Conservation (phyloP, 768 basidiomycete genomes). For the Botryobasidium botryosum region DNA sequence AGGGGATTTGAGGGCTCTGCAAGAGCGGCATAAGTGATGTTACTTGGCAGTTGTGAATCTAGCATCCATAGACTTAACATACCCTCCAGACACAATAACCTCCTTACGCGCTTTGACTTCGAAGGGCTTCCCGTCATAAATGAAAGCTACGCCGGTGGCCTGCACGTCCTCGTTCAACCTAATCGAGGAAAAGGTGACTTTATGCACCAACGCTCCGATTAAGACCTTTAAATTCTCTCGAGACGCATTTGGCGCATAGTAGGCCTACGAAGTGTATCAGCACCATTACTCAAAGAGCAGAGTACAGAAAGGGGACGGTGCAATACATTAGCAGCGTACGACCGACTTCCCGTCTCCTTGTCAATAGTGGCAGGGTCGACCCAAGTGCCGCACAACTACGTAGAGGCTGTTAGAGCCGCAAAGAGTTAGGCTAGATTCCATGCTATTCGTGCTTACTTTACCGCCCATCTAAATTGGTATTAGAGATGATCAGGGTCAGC, state of each 20-base stretch:
- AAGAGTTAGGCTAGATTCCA: slow-evolving; percentile 7
- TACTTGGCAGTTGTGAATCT: slow-evolving; percentile 17
- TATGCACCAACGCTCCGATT: not conserved
- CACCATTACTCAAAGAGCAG: not conserved
- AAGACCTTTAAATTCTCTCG: slow-evolving; percentile 7
- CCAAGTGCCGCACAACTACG: no score
- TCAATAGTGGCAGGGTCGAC: slow-evolving; percentile 8
- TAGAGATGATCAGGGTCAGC: no score
- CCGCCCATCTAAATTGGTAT: no score
- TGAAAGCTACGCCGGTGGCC: slow-evolving; percentile 20
- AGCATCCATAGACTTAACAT: slow-evolving; percentile 12
- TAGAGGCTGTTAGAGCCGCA: no score
- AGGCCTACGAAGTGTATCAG: not conserved
- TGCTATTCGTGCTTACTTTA: slow-evolving; percentile 7
- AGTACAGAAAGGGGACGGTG: not conserved
- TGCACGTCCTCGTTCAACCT: slow-evolving; percentile 1
- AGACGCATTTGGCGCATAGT: not conserved
- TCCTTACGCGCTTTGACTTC: slow-evolving; percentile 1
- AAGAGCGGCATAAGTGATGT: no score
- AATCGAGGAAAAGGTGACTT: slow-evolving; percentile 9
- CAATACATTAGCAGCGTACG: slow-evolving; percentile 3
- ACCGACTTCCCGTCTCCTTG: slow-evolving; percentile 4
- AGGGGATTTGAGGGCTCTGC: slow-evolving; percentile 23
- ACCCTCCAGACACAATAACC: slow-evolving; percentile 3
- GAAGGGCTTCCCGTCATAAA: slow-evolving; percentile 8